Base-by-base conservation (phyloP, 2,329 filamentous ascomycete genomes). In the Endocalyx cinctus region DNA sequence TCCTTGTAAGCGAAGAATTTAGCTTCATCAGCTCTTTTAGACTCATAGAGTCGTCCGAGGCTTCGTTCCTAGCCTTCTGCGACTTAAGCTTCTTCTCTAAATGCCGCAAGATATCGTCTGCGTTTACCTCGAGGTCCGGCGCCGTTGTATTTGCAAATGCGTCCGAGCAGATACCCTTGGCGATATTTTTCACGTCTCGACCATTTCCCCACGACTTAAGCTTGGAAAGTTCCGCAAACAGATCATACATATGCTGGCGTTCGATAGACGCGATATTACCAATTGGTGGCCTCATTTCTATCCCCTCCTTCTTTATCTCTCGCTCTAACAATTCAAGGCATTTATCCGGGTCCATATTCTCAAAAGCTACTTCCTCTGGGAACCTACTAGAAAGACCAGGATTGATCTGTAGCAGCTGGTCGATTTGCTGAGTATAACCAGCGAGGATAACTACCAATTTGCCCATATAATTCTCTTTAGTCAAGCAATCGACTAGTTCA, bases 401-500 rank as follows among this genome's bases (percentile, higher is more conserved):
- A 41, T 86, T 86, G 14, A 69, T 63, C 0, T 60, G 57, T 57
- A 86, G 67, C 0, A 87, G 66, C 0, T 62, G 57, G 44, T 86
- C 77, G 37, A 87, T 84, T 23, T 85, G 77, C 0, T 67, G 46
- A 8, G 78, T 73, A 41, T 87, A 87, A 0, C 83, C 82, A 0
- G 82, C 82, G 1, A 87, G 58, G 22, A 87, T 83, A 22, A 82
- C 69, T 25, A 87, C 66, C 3, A 86, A 57, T 37, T 78, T 82
- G 19, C 69, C 62, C 3, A 63, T 57, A 48, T 76, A 86, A 23
- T 62, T 68, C 0, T 70, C 66, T 39, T 84, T 75, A 2, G 69
- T 74, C 0, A 69, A 49, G 1, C 57, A 64, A 39, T 74, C 68
- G 1, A 76, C 68, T 0, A 77, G 48, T 47, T 77, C 72, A 27